Base-by-base conservation (phyloP, 768 basidiomycete species). In the Russula sp. region DNA sequence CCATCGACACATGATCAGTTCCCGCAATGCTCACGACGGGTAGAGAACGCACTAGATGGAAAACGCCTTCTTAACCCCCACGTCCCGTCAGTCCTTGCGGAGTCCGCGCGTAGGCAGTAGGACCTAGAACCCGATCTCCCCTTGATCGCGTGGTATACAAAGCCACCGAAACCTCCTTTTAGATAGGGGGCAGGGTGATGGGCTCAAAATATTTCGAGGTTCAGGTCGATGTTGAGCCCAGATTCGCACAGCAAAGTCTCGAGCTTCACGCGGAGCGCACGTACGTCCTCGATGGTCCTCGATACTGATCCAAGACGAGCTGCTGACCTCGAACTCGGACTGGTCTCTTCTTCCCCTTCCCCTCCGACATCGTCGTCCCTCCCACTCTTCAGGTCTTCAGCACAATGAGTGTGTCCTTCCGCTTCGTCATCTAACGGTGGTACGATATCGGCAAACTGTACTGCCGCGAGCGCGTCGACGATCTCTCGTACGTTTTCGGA, bases 381-480 rank as follows among this genome's bases (percentile, higher is more conserved):
- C 42, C 20, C 20, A 2, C 9, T n/a, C 42, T n/a, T 44, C 42
- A 8, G 8, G 42, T 9, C n/a, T 9, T 3, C 63, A 53, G 80
- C 80, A 13, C 86, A 73, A 71, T 90, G 88, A 63, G 34, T 83
- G 52, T 96, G 94, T 57, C 79, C 81, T 69, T 36, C 36, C 36
- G 90, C 86, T 0, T 92, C 89, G 69, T 95, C 60, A 11, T 30
- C 30, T 87, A 10, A 84, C 63, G 76, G 96, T 2, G 91, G 90
- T 16, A 82, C 84, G 53, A 96, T 81, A 63, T 92, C 89, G 10
- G 83, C 79, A 68, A 92, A 85, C 8, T 81, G 83, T 36, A 96
- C 76, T 7, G 78, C 71, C 0, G 80, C 79, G 2, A 97, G 80
- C n/a, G 76, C 73, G 0, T 78, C 69, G 0, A 83, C 77, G 57